Evolutionary conservation across 441 rosid genomes (phyloP), one percentile per base, ranked within the genome.

Genomic region (Aquilaria agallochum): DNA sequence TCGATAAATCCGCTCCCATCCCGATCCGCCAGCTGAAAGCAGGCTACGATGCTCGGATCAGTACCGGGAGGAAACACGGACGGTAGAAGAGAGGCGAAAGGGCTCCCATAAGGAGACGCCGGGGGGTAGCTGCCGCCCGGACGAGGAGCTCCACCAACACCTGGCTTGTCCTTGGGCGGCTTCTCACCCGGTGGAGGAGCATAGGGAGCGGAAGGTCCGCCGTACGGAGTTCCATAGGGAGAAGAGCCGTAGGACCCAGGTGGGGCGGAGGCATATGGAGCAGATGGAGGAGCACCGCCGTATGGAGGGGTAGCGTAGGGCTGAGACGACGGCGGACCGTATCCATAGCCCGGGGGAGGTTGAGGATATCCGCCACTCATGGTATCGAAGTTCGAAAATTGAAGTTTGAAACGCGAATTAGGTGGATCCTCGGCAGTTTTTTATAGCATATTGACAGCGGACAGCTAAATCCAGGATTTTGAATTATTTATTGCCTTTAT

Each of bases 1-100:
- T 92, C 97, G 59, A 90, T 88, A 59, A 88, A 63, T 1, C 96
- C 96, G 63, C 97, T 90, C 13, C 87, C 79, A 65, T 93, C 97
- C 74, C 70, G 84, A 76, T 90, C 95, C 32, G 98, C 98, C 27
- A 78, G 13, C 77, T 88, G 89, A 69, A 88, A 89, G 69, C 90
- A 82, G 32, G 84, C 87, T 48, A 92, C 69, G 65, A 92, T 60
- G 76, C 34, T 85, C 36, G 96, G 90, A 71, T 92, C 96, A 34
- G 96, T 89, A 3, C 91, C 93, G 5, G 89, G 95, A 11, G 96
- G 91, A 68, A 92, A 92, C 51, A 80, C 71, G 55, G 95, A 89
- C 50, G 96, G 98, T n/a, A 86, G 3, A 49, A 92, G 83, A 40
- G 96, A 60, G 10, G 83, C 76, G 62, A 89, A 89, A 14, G 98